Evolutionary conservation across 148 eudicot genomes (phyloP), one percentile per base, ranked within the genome.

Genomic region (Vaccinium corymbosum): DNA sequence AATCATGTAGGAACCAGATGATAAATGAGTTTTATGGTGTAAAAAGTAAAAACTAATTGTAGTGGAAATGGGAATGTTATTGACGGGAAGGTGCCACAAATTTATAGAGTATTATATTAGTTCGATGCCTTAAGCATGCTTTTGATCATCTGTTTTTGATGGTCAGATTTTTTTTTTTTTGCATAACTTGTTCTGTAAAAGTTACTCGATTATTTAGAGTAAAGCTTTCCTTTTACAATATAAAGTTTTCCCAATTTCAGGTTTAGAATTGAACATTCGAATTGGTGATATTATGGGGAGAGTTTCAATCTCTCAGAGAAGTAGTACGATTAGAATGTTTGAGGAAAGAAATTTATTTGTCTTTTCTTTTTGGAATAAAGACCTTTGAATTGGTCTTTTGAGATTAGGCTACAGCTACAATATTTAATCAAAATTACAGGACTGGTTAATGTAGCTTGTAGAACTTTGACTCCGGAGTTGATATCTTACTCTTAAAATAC

Each of bases 111-210:
- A 64, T 64, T 64, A 13, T 64, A 12, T n/a, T 22, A n/a, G 0
- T 77, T 56, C 35, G 11, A 79, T 79, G 82, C 50, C 80, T 27
- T 74, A 48, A 80, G 50, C 56, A 12, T 76, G 57, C 29, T 42
- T 59, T 74, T 59, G 80, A 10, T 82, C 75, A 88, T 48, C 81
- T 76, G 29, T 80, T 82, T 79, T 56, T 84, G 82, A 80, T 73
- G 20, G 71, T 7, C 83, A 66, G 1, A 81, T 70, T 85, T 85
- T 83, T 86, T 86, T 89, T 84, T 89, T 87, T 86, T 85, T 86
- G 86, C 77, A 85, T 49, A 75, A 75, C 76, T 73, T 90, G 85
- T 86, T 87, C 87, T 86, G 84, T 42, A 42, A 59, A 91, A 90
- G 90, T 81, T 71, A 71, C 80, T 81, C 56, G 85, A 42, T 80